phyloP scores from a whole-genome alignment of 164 flowering plant genomes.

The Magnolia sinica region DNA sequence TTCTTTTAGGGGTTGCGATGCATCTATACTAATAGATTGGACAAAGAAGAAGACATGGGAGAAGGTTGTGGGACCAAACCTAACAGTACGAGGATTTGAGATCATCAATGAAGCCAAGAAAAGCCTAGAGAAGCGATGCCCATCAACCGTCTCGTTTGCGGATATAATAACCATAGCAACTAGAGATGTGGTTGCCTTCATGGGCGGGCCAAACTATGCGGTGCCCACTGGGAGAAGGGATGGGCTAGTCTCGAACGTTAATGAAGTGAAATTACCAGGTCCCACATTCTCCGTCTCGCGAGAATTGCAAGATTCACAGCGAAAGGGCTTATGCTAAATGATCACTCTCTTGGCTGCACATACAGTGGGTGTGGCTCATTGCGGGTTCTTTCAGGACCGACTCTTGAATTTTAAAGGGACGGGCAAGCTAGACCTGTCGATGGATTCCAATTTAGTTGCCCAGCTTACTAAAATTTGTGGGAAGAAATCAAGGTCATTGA shows the following conservation, averaged over 20 bases:
- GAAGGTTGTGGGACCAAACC: slow-evolving; percentile 11
- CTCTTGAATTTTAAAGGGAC: slow-evolving; percentile 55
- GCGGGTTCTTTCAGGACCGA: slow-evolving; percentile 32
- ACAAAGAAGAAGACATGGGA: slow-evolving; percentile 1
- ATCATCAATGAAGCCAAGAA: slow-evolving; percentile 3
- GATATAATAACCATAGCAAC: slow-evolving; percentile 9
- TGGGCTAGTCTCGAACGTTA: slow-evolving; percentile 3
- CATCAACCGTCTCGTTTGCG: slow-evolving; percentile 6
- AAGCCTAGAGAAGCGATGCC: background rate
- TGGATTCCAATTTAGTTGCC: background rate
- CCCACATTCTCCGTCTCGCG: slow-evolving; percentile 1
- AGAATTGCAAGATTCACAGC: background rate
- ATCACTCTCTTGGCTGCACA: slow-evolving; percentile 33
- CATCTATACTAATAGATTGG: slow-evolving; percentile 8
- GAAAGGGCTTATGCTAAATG: slow-evolving; percentile 10
- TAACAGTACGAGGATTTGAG: slow-evolving; percentile 5
- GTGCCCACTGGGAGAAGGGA: slow-evolving; percentile 18
- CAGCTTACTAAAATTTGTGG: background rate
- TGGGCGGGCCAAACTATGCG: slow-evolving; percentile 4
- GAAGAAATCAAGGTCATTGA: background rate
- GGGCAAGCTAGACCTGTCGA: slow-evolving; percentile 43
- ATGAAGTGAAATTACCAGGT: slow-evolving; percentile 10
- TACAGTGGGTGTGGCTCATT: slow-evolving; percentile 43
- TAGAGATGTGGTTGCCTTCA: slow-evolving; percentile 5
- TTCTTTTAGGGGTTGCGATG: slow-evolving; percentile 10